Conservation (phyloP, 2,329 filamentous ascomycete genomes). For the Pseudogymnoascus sp. region DNA sequence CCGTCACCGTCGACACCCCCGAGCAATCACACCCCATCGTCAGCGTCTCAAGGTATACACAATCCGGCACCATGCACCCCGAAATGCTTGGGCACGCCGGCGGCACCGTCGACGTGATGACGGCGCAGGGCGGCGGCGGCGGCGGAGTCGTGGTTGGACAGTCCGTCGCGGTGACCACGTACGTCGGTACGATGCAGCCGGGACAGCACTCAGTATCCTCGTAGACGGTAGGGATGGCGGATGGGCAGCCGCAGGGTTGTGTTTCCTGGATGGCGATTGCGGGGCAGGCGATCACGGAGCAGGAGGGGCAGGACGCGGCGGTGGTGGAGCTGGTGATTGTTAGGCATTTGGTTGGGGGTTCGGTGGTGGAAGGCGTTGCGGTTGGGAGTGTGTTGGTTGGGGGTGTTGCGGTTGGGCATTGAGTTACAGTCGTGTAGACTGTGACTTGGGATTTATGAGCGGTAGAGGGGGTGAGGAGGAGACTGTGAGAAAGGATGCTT, state of each 20-base stretch:
- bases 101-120: not conserved
- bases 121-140: not conserved
- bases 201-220: not conserved
- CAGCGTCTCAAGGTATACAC: not conserved
- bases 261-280: not conserved
- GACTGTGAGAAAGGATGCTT: not conserved
- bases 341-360: not conserved
- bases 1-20: slow-evolving; percentile 1
- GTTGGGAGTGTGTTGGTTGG: not conserved
- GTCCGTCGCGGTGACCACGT: not conserved
- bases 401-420: not conserved
- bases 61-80: not conserved
- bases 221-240: not conserved
- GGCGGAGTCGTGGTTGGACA: not conserved
- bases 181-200: not conserved
- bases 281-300: not conserved
- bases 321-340: not conserved
- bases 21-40: not conserved
- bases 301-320: not conserved
- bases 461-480: not conserved
- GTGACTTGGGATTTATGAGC: not conserved
- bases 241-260: not conserved
- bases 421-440: not conserved
- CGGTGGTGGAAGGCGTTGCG: not conserved
- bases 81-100: not conserved